phyloP scores from a whole-genome alignment of 805 yeast genomes.

The Suhomyces canberraensis region DNA sequence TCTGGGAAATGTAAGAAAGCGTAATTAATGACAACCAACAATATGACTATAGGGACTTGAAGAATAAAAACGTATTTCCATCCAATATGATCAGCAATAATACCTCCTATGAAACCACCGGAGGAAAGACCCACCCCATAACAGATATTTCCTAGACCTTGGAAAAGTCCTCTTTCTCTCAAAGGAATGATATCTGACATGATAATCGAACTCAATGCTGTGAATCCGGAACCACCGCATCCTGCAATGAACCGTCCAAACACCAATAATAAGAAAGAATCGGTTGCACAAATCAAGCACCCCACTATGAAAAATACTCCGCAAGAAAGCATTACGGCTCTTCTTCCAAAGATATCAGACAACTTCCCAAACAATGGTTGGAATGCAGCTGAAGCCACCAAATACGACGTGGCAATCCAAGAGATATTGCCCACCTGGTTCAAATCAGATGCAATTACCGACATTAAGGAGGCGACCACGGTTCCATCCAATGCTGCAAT shows the following conservation, averaged over 20 bases:
- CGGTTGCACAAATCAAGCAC: constrained; percentile 52
- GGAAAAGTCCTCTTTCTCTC: constrained; percentile 75
- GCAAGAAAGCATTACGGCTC: constrained; percentile 47
- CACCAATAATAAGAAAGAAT: constrained; percentile 46
- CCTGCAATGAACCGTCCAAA: constrained; percentile 74
- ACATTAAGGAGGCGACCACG: constrained; percentile 59
- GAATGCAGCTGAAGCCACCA: constrained; percentile 66
- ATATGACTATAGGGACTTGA: constrained; percentile 41
- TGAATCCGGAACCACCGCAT: constrained; percentile 88
- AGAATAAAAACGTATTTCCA: constrained; percentile 45
- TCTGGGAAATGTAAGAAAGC: constrained; percentile 45
- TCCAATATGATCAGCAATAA: constrained; percentile 52
- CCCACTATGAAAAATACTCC: constrained; percentile 55
- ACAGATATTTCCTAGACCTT: constrained; percentile 75
- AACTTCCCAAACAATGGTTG: constrained; percentile 72
- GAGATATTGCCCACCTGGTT: constrained; percentile 59
- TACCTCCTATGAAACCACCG: constrained; percentile 49
- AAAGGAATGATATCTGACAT: constrained; percentile 74
- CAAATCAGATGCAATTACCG: constrained; percentile 67
- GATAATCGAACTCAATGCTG: constrained; percentile 70
- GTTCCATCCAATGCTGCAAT: constrained; percentile 68
- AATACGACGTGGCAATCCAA: constrained; percentile 72
- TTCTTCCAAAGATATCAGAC: constrained; percentile 71
- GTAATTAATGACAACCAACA: constrained; percentile 38
- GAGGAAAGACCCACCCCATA: constrained; percentile 66